Evolutionary conservation across 73 alveolate species (phyloP), one percentile per base, ranked within the genome.

Genomic region (Paramecium octaurelia): DNA sequence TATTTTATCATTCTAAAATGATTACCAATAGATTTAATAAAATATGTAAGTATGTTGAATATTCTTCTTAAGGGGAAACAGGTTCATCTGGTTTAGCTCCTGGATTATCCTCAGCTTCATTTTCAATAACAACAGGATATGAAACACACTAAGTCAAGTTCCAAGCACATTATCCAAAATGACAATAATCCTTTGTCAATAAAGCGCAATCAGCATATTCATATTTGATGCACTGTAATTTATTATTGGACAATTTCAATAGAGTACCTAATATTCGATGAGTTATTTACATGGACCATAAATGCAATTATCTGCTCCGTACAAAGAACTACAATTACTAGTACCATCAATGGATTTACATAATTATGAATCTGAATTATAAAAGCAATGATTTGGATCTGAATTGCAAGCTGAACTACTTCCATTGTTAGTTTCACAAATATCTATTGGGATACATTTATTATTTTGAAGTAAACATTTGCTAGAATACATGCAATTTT

Each of bases 131-230:
- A 18, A 10, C 21, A 18, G 91, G 91, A 80, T 80, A 80, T 10
- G 40, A 8, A 23, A 24, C 27, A 80, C 91, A 80, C 18, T n/a
- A 20, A 10, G 14, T 54, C 11, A 3, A 4, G 10, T 44, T 44
- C 70, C 73, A 80, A n/a, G 64, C 38, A 9, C 91, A 80, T 80
- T 80, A 43, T 42, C 91, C 91, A 80, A 80, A 80, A 46, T 80
- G n/a, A 80, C 91, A 80, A 14, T 42, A 5, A 20, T 42, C 42
- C 24, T 48, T 8, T 44, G 20, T 80, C 18, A 80, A 46, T 9
- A 14, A 80, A 2, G 31, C 1, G n/a, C 91, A 80, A 18, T 43
- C 76, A 43, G 57, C 43, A n/a, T 80, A 12, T 38, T 24, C 35
- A 18, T 18, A 80, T 44, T 80, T 35, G n/a, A 80, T 24, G 23